Percentiles rank a stretch among this genome's conserved stretches.
These are phyloP conservation scores for Hymenoscyphus scutula DNA, from an alignment of 2,329 filamentous ascomycete genomes.

Conservation along the genomic window DNA sequence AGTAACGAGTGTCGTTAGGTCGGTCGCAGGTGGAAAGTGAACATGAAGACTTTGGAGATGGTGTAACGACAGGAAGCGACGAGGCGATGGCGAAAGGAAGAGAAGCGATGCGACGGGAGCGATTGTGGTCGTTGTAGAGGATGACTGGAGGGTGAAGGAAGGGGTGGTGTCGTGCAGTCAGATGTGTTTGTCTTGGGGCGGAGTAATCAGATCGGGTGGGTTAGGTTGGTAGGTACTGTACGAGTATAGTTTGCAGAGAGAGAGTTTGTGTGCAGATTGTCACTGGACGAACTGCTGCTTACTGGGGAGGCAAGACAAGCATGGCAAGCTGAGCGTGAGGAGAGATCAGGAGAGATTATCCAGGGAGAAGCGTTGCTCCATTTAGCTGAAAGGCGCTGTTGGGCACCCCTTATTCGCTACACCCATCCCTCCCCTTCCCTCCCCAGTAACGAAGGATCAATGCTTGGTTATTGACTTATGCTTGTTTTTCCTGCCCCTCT, in stretches of 20 bases:
- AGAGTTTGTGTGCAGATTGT: neutral
- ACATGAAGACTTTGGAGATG: neutral
- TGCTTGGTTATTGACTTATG: neutral
- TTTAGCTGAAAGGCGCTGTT: neutral
- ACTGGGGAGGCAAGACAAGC: neutral
- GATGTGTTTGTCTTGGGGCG: neutral
- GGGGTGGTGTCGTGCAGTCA: neutral
- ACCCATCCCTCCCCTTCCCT: neutral
- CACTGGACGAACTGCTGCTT: neutral
- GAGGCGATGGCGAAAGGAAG: neutral
- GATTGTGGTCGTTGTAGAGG: neutral
- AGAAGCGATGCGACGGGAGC: neutral
- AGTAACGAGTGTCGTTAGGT: constrained; percentile 4
- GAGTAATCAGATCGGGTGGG: neutral
- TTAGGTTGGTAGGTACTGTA: too few relatives aligned
- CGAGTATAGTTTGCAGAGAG: neutral
- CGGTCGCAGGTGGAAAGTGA: neutral
- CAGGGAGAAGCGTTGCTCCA: neutral
- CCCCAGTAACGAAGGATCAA: neutral
- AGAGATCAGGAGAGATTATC: constrained; percentile 3
- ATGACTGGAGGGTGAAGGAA: neutral
- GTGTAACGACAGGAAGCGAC: constrained; percentile 9
- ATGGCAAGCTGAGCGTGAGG: neutral
- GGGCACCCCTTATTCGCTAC: neutral
- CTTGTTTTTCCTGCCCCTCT: neutral